These are phyloP conservation scores for Penicillium steckii DNA, from an alignment of 495 filamentous ascomycete species.

Conservation along the genomic window DNA sequence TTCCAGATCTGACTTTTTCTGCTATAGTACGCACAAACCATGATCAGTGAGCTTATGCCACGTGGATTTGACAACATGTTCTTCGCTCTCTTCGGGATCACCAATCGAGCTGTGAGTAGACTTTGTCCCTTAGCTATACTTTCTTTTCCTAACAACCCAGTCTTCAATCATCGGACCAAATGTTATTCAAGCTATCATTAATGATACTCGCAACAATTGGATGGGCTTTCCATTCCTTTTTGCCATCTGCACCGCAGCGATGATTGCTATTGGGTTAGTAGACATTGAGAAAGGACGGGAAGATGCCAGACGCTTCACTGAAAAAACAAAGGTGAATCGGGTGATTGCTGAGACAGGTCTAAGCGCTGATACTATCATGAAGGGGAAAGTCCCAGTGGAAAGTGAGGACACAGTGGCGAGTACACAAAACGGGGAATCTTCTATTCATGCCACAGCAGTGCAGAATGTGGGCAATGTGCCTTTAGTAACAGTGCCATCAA, in stretches of 20 bases:
- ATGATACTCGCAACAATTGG: constrained; percentile 48
- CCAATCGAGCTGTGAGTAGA: constrained; percentile 45
- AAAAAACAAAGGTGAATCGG: constrained; percentile 34
- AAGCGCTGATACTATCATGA: constrained; percentile 10
- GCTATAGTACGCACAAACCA: constrained; percentile 48
- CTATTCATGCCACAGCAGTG: background rate
- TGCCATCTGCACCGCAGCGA: constrained; percentile 40
- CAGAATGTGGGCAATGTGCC: background rate
- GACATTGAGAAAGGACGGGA: constrained; percentile 49
- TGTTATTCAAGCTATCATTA: constrained; percentile 51
- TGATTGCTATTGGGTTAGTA: constrained; percentile 42
- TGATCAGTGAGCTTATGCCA: constrained; percentile 53
- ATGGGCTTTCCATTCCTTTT: constrained; percentile 53
- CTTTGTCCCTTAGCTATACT: background rate
- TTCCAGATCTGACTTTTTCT: background rate
- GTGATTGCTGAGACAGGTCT: constrained; percentile 24
- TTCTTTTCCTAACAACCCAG: constrained; percentile 17
- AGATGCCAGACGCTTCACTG: constrained; percentile 39
- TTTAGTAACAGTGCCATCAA: no score
- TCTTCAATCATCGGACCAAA: constrained; percentile 52
- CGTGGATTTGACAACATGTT: constrained; percentile 54
- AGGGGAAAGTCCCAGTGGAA: constrained; percentile 9
- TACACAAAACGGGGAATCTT: background rate
- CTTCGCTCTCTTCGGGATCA: constrained; percentile 53
- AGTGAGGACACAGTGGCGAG: background rate